phyloP scores from a whole-genome alignment of 192 early-diverging fungal genomes.

The Spizellomyces sp. region DNA sequence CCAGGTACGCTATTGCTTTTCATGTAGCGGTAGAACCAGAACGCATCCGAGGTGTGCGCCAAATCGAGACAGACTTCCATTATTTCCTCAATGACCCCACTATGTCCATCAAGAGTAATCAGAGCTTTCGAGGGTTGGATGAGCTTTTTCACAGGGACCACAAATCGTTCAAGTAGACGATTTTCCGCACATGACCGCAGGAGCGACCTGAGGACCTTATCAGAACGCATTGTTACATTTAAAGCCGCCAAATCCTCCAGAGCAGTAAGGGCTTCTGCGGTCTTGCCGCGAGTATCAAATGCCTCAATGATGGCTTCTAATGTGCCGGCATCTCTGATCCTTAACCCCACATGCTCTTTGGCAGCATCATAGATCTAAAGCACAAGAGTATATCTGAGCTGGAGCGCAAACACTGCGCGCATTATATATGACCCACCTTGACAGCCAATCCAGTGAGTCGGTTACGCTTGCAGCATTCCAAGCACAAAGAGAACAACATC shows the following conservation, averaged over 20 bases:
- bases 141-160: too few relatives aligned
- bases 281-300: neutral
- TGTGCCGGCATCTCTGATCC: neutral
- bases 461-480: neutral
- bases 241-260: constrained; percentile 3
- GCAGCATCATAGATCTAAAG: neutral
- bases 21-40: constrained; percentile 11
- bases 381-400: neutral
- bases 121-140: too few relatives aligned
- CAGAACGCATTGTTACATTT: too few relatives aligned
- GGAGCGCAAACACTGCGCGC: too few relatives aligned
- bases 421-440: neutral
- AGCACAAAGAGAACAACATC: neutral
- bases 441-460: neutral
- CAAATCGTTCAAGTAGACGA: too few relatives aligned
- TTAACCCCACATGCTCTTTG: neutral
- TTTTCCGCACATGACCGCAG: too few relatives aligned
- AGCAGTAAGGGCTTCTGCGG: neutral
- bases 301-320: neutral
- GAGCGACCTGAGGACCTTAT: too few relatives aligned
- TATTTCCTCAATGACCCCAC: neutral
- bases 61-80: neutral
- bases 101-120: neutral
- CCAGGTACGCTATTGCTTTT: neutral
- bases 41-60: neutral